These are phyloP conservation scores for Cyclanthera cordifolia DNA, from an alignment of 306 rosid species.

Conservation along the genomic window DNA sequence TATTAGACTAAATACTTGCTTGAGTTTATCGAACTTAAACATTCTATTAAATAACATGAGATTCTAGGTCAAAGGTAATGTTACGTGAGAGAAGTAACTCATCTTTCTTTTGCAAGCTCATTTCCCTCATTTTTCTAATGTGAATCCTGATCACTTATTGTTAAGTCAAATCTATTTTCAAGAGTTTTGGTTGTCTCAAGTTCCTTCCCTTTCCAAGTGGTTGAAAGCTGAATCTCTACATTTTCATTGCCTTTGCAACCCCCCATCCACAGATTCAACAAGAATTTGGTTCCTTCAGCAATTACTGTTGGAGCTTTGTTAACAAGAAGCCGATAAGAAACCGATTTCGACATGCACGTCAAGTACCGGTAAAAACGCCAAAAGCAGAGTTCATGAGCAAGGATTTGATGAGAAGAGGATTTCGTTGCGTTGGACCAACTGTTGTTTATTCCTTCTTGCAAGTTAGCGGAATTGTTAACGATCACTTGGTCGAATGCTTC, in stretches of 20 bases:
- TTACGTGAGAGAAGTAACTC: no score
- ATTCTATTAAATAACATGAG: no score
- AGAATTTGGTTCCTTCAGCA: constrained; percentile 81
- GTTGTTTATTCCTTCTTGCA: constrained; percentile 88
- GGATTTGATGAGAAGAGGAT: constrained; percentile 85
- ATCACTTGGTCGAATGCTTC: constrained; percentile 62
- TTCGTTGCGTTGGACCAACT: constrained; percentile 89
- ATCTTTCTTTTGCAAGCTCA: no score
- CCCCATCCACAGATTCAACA: constrained; percentile 37
- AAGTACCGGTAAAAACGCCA: constrained; percentile 77
- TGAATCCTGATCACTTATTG: not conserved
- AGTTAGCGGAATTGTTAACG: constrained; percentile 70
- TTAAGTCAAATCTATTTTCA: not conserved
- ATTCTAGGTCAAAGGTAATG: no score
- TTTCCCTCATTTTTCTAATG: no score
- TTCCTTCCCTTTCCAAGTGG: constrained; percentile 4
- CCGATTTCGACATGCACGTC: constrained; percentile 59
- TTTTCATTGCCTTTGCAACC: constrained; percentile 6
- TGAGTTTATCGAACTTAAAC: no score
- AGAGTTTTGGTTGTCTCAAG: not conserved
- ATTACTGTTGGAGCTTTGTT: constrained; percentile 80
- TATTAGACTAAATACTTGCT: no score
- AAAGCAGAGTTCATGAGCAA: constrained; percentile 80
- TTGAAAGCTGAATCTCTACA: constrained; percentile 4
- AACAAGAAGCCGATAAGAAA: constrained; percentile 54